Evolutionary conservation across 2,329 filamentous ascomycete genomes (phyloP), one percentile per base, ranked within the genome.

Genomic region (Mycogone perniciosa): DNA sequence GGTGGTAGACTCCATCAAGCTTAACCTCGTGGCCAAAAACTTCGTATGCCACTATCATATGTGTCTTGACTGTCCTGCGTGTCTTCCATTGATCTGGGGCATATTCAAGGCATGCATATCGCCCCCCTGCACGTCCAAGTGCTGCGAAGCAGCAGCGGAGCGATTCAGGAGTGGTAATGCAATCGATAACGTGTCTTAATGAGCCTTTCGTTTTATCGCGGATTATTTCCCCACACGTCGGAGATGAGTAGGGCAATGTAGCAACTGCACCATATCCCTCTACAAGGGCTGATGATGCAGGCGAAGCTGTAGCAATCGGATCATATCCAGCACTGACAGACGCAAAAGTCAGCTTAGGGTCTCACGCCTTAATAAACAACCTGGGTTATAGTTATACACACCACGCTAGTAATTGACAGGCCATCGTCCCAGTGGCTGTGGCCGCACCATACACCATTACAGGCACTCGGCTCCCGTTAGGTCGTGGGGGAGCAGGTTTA

Each of bases 61-160:
- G 57, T n/a, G 57, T 50, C 11, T 46, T 41, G 4, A 65, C 56
- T 4, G 58, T 57, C 2, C 48, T 54, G 0, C 65, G 57, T 1
- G 61, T 62, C 2, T 53, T 48, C 61, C 59, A 63, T 1, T 40
- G 47, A 0, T 60, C 52, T 0, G 46, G 51, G 7, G 55, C 48
- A 2, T 33, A 37, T 44, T 69, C 65, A 0, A 69, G 57, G 26
- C 62, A 67, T 6, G 62, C 65, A 45, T 67, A 68, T 1, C 58
- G 57, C 2, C 60, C 65, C 1, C 66, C 66, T 0, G 57, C 52
- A 2, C 66, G 62, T 0, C 49, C 54, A 10, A 69, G 34, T 4
- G 60, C 59, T 1, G 35, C 54, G 33, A 62, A 62, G 47, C 64
- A 68, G 2, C 51, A 50, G 1, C 53, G 47, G 0, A 48, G 62